Evolutionary conservation across 2,329 filamentous ascomycete species (phyloP).

Genomic region (Aspergillus brunneoviolaceus): DNA sequence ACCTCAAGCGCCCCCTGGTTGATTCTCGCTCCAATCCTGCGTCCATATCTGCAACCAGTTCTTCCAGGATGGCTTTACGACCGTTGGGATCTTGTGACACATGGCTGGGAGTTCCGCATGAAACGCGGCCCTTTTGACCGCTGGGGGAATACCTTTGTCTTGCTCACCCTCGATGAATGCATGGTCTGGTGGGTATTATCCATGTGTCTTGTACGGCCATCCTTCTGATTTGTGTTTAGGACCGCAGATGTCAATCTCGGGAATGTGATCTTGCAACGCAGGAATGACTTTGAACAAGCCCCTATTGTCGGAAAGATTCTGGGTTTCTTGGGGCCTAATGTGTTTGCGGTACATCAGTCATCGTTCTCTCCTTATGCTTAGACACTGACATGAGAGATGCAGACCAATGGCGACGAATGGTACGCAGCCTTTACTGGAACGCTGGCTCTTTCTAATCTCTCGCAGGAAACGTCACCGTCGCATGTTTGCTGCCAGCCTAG

Average conservation of each 20-base stretch:
- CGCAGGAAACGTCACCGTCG: conserved; percentile 37
- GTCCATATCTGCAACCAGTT: conserved; percentile 21
- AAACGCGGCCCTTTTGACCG: conserved; percentile 27
- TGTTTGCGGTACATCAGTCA: conserved; percentile 17
- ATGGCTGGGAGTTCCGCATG: conserved; percentile 37
- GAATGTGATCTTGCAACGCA: conserved; percentile 30
- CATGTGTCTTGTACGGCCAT: too few species aligned
- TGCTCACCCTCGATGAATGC: conserved; percentile 28
- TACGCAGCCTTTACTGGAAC: conserved; percentile 31
- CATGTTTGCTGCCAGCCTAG: conserved; percentile 37
- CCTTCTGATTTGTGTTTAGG: background rate
- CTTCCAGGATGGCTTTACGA: conserved; percentile 28
- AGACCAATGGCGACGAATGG: conserved; percentile 32
- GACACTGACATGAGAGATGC: background rate
- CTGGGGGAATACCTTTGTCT: conserved; percentile 29
- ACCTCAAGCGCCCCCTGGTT: conserved; percentile 26
- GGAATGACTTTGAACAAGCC: conserved; percentile 37
- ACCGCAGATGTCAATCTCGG: conserved; percentile 32
- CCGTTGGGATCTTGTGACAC: conserved; percentile 25
- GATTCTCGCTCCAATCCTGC: conserved; percentile 25
- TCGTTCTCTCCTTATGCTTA: too few species aligned
- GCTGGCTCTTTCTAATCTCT: conserved; percentile 36
- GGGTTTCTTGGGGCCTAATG: conserved; percentile 36
- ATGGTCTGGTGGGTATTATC: conserved; percentile 4
- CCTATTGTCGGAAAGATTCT: conserved; percentile 29